Percentiles rank a stretch among this genome's conserved stretches.
Evolutionary conservation across 2,329 filamentous ascomycete genomes (phyloP).

Genomic region (Dissoconium aciculare): DNA sequence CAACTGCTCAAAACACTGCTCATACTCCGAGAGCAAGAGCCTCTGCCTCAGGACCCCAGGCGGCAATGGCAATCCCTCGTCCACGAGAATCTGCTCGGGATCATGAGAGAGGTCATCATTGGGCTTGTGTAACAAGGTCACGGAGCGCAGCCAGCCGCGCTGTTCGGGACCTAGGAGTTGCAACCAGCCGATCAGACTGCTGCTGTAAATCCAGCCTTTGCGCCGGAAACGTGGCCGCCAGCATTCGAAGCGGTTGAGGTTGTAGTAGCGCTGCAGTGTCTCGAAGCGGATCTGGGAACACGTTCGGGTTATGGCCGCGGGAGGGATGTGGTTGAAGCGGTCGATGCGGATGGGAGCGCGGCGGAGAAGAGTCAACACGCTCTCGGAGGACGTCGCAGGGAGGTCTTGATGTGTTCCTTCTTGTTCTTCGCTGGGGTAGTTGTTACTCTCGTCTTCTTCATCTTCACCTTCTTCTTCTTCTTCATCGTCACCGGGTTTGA

Average conservation of each 20-base stretch:
- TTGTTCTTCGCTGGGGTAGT: no score
- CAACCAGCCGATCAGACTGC: constrained; percentile 16
- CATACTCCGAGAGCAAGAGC: constrained; percentile 14
- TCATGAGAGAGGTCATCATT: constrained; percentile 13
- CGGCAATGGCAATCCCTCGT: constrained; percentile 9
- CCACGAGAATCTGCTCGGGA: constrained; percentile 10
- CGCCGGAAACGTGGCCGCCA: constrained; percentile 16
- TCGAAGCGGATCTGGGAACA: constrained; percentile 12
- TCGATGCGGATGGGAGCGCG: constrained; percentile 14
- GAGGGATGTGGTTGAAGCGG: constrained; percentile 6
- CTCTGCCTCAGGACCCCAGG: constrained; percentile 8
- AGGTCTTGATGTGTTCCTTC: no score
- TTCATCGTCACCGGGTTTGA: not conserved
- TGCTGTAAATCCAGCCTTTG: constrained; percentile 12
- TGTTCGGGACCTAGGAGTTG: constrained; percentile 9
- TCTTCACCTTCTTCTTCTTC: constrained; percentile 7
- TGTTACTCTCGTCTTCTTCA: no score
- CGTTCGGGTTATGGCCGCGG: constrained; percentile 10
- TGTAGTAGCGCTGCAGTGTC: constrained; percentile 15
- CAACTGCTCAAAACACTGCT: constrained; percentile 12
- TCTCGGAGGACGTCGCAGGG: no score
- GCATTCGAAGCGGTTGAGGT: constrained; percentile 14
- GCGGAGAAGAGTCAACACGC: no score
- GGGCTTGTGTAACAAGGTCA: constrained; percentile 15
- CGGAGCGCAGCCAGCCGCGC: constrained; percentile 12